Evolutionary conservation across 2,329 filamentous ascomycete genomes (phyloP), one percentile per base, ranked within the genome.

Genomic region (Cladosporium oxysporum): DNA sequence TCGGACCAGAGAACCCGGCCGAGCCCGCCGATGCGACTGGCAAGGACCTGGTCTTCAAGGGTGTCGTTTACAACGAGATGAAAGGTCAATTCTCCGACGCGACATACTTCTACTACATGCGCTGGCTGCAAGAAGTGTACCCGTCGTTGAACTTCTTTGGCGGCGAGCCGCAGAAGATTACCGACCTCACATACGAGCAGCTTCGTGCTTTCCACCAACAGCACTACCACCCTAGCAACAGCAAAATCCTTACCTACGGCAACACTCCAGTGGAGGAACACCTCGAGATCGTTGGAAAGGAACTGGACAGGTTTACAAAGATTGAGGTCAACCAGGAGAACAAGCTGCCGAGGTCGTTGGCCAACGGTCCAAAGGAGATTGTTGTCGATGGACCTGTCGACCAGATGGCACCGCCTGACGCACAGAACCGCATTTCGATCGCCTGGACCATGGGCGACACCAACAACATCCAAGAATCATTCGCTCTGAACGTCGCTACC

Each of bases 21-120:
- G 81, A 83, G 33, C 78, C 76, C 28, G 74, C 77, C 69, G 68
- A 79, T 72, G 72, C 81, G 69, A 67, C 83, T 78, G 68, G 82
- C 76, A 73, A 77, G 69, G 87, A 88, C 76, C 81, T 96, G 49
- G 91, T 97, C 0, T 98, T 98, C 84, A 98, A 98, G 81, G 94
- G 94, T 29, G 95, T 98, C 1, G 94, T 98, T 0, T 98, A 98
- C 81, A 99, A 99, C 74, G 95, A 99, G 81, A 99, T 99, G 95
- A 99, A 99, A 81, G 95, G 95, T 0, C 93, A 97, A 76, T 96
- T 98, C 89, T 98, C 95, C 2, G 95, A 99, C 77, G 93, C 94
- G 7, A 92, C 92, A 71, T 99, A 99, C 74, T 83, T 98, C 0
- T 99, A 92, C 82, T 98, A 97, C 78, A 96, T 97, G 71, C 87